phyloP scores from a whole-genome alignment of 495 filamentous ascomycete genomes.

The Cercophora scortea region DNA sequence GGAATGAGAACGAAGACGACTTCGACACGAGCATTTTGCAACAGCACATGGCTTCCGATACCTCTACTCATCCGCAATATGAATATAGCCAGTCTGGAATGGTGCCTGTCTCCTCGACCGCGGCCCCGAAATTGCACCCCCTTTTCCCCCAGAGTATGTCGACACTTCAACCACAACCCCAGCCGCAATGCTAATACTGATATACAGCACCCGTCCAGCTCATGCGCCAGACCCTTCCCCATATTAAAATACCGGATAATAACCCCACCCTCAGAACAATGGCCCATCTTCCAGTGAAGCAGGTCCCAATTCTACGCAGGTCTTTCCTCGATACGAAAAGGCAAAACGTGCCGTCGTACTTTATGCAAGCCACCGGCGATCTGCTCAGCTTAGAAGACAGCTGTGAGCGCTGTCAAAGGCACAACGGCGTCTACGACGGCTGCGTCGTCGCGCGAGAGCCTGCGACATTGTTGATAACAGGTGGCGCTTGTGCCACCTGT shows the following conservation, averaged over 20 bases:
- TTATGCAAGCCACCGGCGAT: conserved; percentile 15
- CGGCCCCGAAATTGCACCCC: too few species aligned
- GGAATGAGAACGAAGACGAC: too few species aligned
- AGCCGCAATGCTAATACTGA: too few species aligned
- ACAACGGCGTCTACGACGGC: background rate
- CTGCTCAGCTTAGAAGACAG: background rate
- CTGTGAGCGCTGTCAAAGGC: conserved; percentile 6
- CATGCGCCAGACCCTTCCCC: conserved; percentile 1
- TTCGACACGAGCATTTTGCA: too few species aligned
- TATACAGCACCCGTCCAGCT: background rate
- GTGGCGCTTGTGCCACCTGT: conserved; percentile 16
- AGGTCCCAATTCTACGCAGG: background rate
- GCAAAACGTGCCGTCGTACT: conserved; percentile 9
- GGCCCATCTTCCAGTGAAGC: background rate
- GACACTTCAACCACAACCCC: too few species aligned
- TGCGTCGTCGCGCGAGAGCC: conserved; percentile 9
- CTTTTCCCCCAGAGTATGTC: too few species aligned
- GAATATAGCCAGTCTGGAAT: too few species aligned
- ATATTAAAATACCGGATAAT: background rate
- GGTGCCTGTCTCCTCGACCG: too few species aligned
- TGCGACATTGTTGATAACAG: background rate
- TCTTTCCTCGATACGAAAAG: conserved; percentile 2
- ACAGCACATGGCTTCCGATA: too few species aligned
- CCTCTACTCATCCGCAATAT: too few species aligned
- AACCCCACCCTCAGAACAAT: background rate